A percentile compares a stretch with the other conserved stretches of the same genome.
phyloP scores from a whole-genome alignment of 129 eudicot species.

The Saposhnikovia divaricata region DNA sequence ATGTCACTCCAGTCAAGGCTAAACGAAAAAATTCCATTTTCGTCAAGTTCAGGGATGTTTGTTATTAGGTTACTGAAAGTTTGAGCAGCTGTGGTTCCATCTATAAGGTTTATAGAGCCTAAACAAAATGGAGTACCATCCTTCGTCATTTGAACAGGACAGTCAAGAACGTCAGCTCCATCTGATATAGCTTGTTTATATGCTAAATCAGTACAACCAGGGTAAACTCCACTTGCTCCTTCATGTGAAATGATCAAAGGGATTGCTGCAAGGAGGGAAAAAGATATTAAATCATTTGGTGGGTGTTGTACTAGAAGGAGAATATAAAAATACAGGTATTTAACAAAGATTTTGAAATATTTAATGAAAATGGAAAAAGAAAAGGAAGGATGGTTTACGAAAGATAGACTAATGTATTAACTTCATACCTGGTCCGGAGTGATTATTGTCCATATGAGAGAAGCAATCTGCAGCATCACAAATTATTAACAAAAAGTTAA shows the following conservation, averaged over 20 bases:
- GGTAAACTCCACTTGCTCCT: constrained; percentile 93
- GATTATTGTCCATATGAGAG: constrained; percentile 43
- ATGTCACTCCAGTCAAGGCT: constrained; percentile 65
- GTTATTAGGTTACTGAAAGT: constrained; percentile 21
- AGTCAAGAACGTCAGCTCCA: constrained; percentile 79
- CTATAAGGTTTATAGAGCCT: constrained; percentile 79
- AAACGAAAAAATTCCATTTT: constrained; percentile 53
- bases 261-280: constrained; percentile 30
- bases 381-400: not conserved
- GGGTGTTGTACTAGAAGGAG: not conserved
- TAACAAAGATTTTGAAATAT: not conserved
- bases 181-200: constrained; percentile 64
- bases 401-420: not conserved
- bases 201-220: constrained; percentile 79
- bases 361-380: not conserved
- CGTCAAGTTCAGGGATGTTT: constrained; percentile 34
- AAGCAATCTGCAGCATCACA: constrained; percentile 50
- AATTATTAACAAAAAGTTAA: not conserved
- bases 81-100: constrained; percentile 48
- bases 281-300: not conserved
- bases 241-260: constrained; percentile 58
- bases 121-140: constrained; percentile 81
- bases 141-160: constrained; percentile 76
- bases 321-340: not conserved
- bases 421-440: constrained; percentile 49